Evolutionary conservation across 192 early-diverging fungal species (phyloP).

Genomic region (Coemansia sp.): DNA sequence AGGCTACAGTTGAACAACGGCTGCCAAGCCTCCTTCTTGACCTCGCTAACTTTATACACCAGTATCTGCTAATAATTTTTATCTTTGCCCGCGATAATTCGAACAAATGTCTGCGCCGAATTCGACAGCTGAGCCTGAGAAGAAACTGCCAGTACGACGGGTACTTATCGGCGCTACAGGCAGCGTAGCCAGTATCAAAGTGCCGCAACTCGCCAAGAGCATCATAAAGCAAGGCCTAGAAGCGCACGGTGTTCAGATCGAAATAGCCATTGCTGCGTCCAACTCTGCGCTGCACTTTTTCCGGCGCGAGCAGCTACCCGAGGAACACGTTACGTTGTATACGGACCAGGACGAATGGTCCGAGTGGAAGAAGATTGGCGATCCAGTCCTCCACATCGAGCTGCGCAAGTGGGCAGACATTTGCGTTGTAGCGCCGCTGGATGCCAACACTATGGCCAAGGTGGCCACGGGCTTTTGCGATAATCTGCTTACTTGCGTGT

Average conservation of each 20-base stretch:
- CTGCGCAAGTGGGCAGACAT: slow-evolving; percentile 95
- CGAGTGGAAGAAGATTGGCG: slow-evolving; percentile 78
- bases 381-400: slow-evolving; percentile 93
- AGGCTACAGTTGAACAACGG: background rate
- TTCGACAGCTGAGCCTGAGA: slow-evolving; percentile 1
- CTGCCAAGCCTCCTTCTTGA: background rate
- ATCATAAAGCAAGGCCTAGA: slow-evolving; percentile 20
- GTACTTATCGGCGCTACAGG: slow-evolving; percentile 86
- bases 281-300: slow-evolving; percentile 88
- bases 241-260: slow-evolving; percentile 43
- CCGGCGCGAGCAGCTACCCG: slow-evolving; percentile 57
- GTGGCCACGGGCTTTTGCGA: slow-evolving; percentile 90
- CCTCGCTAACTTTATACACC: background rate
- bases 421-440: slow-evolving; percentile 85
- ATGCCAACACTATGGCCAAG: slow-evolving; percentile 94
- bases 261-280: slow-evolving; percentile 83
- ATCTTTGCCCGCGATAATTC: background rate
- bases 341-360: slow-evolving; percentile 93
- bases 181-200: slow-evolving; percentile 89
- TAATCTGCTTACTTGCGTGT: slow-evolving; percentile 88
- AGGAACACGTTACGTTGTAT: slow-evolving; percentile 58
- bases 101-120: background rate
- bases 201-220: slow-evolving; percentile 66
- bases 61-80: background rate
- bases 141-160: slow-evolving; percentile 17